Evolutionary conservation across 1,139 yeast species (phyloP).

Genomic region (Lodderomyces orthopsilosis): DNA sequence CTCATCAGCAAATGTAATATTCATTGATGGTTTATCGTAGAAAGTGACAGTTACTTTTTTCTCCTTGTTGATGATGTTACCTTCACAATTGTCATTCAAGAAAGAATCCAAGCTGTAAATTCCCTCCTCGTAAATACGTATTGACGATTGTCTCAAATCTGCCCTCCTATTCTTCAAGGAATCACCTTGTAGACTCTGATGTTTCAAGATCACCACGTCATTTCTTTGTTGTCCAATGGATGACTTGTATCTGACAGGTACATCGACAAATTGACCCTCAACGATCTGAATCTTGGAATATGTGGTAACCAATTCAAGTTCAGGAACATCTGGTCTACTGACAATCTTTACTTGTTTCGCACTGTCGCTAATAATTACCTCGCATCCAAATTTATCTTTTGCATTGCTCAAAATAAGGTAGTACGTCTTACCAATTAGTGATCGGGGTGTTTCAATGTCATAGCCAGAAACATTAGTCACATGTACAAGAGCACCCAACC

Average conservation of each 20-base stretch:
- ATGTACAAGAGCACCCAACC: constrained; percentile 43
- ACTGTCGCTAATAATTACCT: constrained; percentile 47
- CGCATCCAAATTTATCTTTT: constrained; percentile 72
- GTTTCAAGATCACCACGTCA: constrained; percentile 28
- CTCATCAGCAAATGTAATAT: constrained; percentile 19
- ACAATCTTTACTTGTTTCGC: constrained; percentile 57
- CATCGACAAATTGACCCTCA: constrained; percentile 56
- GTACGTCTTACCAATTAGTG: constrained; percentile 68
- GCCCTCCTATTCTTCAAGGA: constrained; percentile 6
- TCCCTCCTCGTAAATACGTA: constrained; percentile 54
- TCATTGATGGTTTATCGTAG: constrained; percentile 55
- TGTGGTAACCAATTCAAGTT: constrained; percentile 20
- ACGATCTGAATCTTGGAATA: constrained; percentile 39
- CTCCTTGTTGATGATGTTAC: constrained; percentile 40
- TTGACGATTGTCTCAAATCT: constrained; percentile 6
- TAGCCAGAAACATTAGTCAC: constrained; percentile 44
- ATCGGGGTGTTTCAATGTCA: constrained; percentile 51
- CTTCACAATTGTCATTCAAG: constrained; percentile 67
- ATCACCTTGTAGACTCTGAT: constrained; percentile 13
- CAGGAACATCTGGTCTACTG: constrained; percentile 68
- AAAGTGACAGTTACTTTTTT: constrained; percentile 45
- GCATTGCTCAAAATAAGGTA: constrained; percentile 61
- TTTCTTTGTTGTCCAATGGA: constrained; percentile 23
- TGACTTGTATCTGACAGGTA: constrained; percentile 53
- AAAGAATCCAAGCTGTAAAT: constrained; percentile 57